Evolutionary conservation across 2,329 filamentous ascomycete genomes (phyloP), one percentile per base, ranked within the genome.

Genomic region (Penicillium sp.): DNA sequence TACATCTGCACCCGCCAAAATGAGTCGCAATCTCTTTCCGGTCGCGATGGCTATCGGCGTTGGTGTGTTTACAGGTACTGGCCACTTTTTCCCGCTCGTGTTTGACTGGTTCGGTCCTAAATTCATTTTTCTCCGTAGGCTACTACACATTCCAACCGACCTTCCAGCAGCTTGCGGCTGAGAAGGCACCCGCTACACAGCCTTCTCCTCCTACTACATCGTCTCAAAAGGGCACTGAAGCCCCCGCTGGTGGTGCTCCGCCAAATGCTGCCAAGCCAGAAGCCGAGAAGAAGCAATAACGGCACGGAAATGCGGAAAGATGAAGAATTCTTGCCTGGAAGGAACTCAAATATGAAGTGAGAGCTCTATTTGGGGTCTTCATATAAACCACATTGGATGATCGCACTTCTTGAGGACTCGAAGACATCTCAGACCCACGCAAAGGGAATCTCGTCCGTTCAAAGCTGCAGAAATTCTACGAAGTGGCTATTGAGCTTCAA

Each of bases 131-230:
- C 40, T 38, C 38, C 42, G 27, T 51, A 73, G 70, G 70, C 34
- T 72, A 72, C 54, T 68, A 71, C 51, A 67, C 65, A 44, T 73
- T 73, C 59, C 66, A 72, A 42, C 70, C 70, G 18, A 63, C 68
- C 16, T 64, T 71, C 36, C 58, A 64, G 35, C 60, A 71, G 38
- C 56, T 69, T 27, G 61, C 69, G 20, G 42, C 49, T 32, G 65
- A 69, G 27, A 64, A 64, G 40, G 40, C 40, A 2, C 59, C 47
- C 1, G 20, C 37, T 1, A 47, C 42, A 11, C 44, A 49, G 51
- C 55, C 57, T 18, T 22, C n/a, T 20, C 23, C 14, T 16, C 8
- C 31, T 18, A 8, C 16, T 11, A 16, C 8, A 8, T 10, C 31
- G 6, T 18, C 31, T 11, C 4, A 18, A 11, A 18, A 18, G 14